Conservation (phyloP, 2,329 filamentous ascomycete genomes). For the Tolypocladium nubicola region DNA sequence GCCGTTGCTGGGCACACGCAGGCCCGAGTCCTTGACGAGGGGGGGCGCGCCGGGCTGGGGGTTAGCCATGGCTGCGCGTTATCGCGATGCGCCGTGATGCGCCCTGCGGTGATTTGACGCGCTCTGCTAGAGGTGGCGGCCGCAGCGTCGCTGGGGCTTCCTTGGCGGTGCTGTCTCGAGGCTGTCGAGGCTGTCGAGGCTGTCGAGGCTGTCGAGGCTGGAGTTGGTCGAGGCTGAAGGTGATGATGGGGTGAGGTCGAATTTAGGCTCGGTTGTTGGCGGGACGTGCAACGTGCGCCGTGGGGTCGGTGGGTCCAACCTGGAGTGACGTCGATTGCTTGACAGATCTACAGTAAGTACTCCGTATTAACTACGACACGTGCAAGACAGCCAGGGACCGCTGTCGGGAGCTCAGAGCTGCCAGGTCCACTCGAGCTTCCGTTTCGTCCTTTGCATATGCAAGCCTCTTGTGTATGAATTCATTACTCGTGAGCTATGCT, state of each 20-base stretch:
- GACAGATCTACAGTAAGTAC: neutral
- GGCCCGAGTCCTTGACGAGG: constrained; percentile 44
- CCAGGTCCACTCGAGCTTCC: neutral
- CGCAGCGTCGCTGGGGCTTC: neutral
- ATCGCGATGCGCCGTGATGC: neutral
- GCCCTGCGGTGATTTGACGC: neutral
- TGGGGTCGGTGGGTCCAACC: neutral
- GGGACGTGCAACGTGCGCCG: neutral
- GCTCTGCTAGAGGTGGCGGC: neutral
- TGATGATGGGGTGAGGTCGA: neutral
- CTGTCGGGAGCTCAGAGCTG: neutral
- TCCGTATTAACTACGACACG: neutral
- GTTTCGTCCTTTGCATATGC: neutral
- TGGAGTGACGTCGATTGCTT: neutral
- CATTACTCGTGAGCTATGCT: neutral
- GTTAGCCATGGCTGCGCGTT: constrained; percentile 33
- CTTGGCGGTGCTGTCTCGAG: neutral
- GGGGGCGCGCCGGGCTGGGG: constrained; percentile 31
- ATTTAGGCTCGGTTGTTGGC: neutral
- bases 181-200: neutral
- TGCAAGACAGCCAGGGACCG: neutral
- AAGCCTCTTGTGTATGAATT: neutral
- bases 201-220: neutral
- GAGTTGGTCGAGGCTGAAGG: neutral
- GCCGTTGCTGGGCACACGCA: constrained; percentile 83